These are phyloP conservation scores for Fusarium sp. DNA, from an alignment of 2,329 filamentous ascomycete genomes.

Conservation along the genomic window DNA sequence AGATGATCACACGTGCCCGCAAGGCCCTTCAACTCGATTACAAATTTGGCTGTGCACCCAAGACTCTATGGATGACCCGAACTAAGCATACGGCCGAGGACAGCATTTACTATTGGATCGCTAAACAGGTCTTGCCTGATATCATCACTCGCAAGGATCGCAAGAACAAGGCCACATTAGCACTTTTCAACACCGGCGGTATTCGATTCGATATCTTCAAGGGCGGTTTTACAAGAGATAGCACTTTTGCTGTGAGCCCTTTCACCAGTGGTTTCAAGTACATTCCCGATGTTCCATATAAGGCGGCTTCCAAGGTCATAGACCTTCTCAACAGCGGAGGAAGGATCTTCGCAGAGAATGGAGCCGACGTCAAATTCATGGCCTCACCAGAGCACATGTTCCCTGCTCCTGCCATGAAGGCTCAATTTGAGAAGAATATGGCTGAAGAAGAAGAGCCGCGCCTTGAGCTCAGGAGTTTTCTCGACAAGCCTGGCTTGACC, in stretches of 20 bases:
- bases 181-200: constrained; percentile 88
- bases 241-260: constrained; percentile 86
- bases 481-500: constrained; percentile 61
- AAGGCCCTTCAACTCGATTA: constrained; percentile 78
- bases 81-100: constrained; percentile 78
- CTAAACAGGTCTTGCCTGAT: constrained; percentile 79
- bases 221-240: constrained; percentile 89
- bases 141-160: constrained; percentile 70
- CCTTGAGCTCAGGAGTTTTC: constrained; percentile 52
- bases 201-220: constrained; percentile 97
- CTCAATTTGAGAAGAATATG: constrained; percentile 30
- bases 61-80: constrained; percentile 84
- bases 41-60: constrained; percentile 85
- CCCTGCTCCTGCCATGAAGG: constrained; percentile 29
- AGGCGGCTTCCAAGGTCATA: constrained; percentile 78
- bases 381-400: constrained; percentile 63
- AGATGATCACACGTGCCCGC: constrained; percentile 77
- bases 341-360: constrained; percentile 59
- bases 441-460: constrained; percentile 44
- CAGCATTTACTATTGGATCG: constrained; percentile 87
- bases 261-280: constrained; percentile 85
- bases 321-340: constrained; percentile 68
- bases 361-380: constrained; percentile 61
- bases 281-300: constrained; percentile 84
- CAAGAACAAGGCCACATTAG: constrained; percentile 73